phyloP scores from a whole-genome alignment of 1,284 basidiomycete species.

The Tilletia indica region DNA sequence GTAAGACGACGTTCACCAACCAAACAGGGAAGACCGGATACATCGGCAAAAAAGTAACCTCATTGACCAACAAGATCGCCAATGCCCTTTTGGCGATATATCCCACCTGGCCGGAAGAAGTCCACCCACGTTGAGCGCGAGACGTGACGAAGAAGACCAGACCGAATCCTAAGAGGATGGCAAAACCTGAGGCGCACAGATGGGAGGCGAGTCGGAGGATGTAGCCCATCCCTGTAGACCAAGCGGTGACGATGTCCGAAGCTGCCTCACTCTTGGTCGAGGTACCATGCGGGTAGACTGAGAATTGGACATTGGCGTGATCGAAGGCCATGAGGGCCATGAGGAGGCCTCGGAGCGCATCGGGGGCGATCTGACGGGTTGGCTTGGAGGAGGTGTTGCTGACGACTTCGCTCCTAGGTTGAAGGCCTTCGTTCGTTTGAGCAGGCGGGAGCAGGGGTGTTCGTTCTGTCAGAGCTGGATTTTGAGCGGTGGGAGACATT shows the following conservation, averaged over 20 bases:
- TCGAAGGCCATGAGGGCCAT: conserved; percentile 40
- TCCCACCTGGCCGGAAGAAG: conserved; percentile 16
- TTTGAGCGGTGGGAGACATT: not conserved
- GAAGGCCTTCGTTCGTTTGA: conserved; percentile 17
- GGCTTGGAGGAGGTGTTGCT: not conserved
- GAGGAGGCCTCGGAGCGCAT: conserved; percentile 41
- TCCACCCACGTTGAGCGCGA: conserved; percentile 29
- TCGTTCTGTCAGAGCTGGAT: not conserved
- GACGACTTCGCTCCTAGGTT: conserved; percentile 16
- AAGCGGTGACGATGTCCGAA: conserved; percentile 25
- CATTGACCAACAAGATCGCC: conserved; percentile 33
- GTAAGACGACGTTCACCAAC: conserved; percentile 37
- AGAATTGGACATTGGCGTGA: conserved; percentile 34
- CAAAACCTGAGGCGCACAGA: conserved; percentile 41
- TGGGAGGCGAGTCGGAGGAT: conserved; percentile 31
- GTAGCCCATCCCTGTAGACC: conserved; percentile 29
- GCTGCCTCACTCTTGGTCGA: conserved; percentile 31
- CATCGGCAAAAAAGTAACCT: conserved; percentile 23
- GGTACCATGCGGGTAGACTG: conserved; percentile 37
- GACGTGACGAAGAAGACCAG: conserved; percentile 33
- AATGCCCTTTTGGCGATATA: conserved; percentile 30
- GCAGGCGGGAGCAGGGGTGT: conserved; percentile 21
- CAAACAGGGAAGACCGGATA: not conserved
- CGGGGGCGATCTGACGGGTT: conserved; percentile 35
- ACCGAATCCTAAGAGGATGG: conserved; percentile 42